Base-by-base conservation (phyloP, 148 eudicot species). In the Chenopodium formosanum region DNA sequence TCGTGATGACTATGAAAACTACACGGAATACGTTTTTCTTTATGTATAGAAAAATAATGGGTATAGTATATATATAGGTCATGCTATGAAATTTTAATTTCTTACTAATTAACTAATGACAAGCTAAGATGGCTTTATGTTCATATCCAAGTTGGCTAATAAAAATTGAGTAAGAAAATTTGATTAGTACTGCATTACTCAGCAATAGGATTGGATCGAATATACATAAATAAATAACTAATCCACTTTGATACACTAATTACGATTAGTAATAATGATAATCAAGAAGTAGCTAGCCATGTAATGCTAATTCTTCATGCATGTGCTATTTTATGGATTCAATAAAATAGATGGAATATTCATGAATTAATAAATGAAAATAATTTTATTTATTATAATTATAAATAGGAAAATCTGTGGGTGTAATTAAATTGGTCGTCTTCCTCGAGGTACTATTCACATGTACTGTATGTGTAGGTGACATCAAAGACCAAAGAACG, bases 381-480 rank as follows among this genome's bases (percentile, higher is more conserved):
- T 62, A 27, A 34, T 6, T 40, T 40, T 40, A 40, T 40, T 40
- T 34, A 34, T 40, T 40, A 40, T 40, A 40, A 40, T 40, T 40
- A 40, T 40, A 40, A 6, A 40, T 40, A 5, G 44, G 11, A 40
- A 19, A 44, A 1, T 44, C 53, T 44, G 53, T 71, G 75, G 25
- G 75, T 53, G 75, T 16, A 44, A 71, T 71, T 7, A 71, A 71
- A 19, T 14, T 14, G 72, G 74, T 71, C 50, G 75, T 71, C 52
- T 71, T 71, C 75, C 75, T 32, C 46, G 37, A 71, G 75, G 75
- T 40, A 71, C 27, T 40, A 22, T 71, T 71, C 75, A 71, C 73
- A 44, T 56, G 16, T 10, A 10, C 12, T 52, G 56, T 14, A 52
- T 70, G 75, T 22, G 29, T 44, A 44, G 29, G 52, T 40, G 75